phyloP scores from a whole-genome alignment of 225 moss, liverwort and hornwort species.

The Rhytidiadelphus loreus region DNA sequence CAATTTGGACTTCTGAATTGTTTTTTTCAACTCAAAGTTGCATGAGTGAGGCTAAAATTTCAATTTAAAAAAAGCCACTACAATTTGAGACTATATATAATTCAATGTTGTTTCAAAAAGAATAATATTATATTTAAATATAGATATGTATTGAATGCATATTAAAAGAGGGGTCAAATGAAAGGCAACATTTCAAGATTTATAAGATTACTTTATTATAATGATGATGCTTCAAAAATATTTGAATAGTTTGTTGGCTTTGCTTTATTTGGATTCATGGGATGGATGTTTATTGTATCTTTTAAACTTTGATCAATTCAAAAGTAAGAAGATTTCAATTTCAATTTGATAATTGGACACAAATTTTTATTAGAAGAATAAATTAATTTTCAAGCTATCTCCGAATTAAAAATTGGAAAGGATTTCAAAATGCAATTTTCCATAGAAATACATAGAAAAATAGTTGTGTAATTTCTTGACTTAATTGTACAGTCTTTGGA shows the following conservation, averaged over 20 bases:
- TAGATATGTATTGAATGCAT: neutral
- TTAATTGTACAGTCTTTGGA: neutral
- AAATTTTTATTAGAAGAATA: neutral
- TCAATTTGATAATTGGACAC: fast-evolving
- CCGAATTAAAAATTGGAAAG: fast-evolving
- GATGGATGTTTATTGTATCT: neutral
- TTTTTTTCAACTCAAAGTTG: neutral
- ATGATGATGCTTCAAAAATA: neutral
- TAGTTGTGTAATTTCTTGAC: neutral
- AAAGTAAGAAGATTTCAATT: no score
- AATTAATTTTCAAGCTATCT: neutral
- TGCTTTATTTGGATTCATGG: neutral
- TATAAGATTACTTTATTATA: no score
- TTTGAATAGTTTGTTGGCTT: neutral
- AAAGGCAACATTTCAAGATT: neutral
- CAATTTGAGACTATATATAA: neutral
- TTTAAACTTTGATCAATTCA: neutral
- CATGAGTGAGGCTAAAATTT: neutral
- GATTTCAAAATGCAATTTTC: fast-evolving
- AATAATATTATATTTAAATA: no score
- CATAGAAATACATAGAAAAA: neutral
- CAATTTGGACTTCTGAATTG: neutral
- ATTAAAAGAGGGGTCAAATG: neutral
- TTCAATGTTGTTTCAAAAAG: neutral
- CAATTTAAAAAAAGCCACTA: no score